A percentile compares a stretch with the other conserved stretches of the same genome.
phyloP scores from a whole-genome alignment of 1,284 basidiomycete genomes.

The Moesziomyces sp. region DNA sequence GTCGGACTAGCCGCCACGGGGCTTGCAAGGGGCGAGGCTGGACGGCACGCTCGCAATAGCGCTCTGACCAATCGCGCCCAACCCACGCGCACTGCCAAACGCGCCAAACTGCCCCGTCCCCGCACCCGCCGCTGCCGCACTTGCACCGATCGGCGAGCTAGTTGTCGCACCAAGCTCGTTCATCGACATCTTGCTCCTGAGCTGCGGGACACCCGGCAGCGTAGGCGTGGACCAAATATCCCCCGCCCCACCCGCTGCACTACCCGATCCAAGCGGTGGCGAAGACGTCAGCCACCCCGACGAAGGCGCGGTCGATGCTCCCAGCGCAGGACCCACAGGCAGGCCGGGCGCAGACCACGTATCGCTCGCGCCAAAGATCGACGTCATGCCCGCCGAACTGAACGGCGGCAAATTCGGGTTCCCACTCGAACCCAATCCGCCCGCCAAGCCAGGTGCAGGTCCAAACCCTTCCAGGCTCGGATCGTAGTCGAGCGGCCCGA shows the following conservation, averaged over 20 bases:
- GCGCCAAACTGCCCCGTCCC: constrained; percentile 6
- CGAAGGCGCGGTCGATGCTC: not conserved
- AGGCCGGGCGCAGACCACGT: constrained; percentile 30
- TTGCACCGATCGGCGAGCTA: not conserved
- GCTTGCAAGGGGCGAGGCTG: constrained; percentile 2
- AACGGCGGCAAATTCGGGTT: constrained; percentile 14
- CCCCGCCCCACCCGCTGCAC: not conserved
- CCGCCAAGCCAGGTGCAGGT: constrained; percentile 21
- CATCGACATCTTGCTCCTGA: constrained; percentile 23
- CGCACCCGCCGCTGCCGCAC: not conserved
- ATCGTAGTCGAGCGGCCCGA: constrained; percentile 44
- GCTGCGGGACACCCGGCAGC: constrained; percentile 20
- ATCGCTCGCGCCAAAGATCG: constrained; percentile 35
- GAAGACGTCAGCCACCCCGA: constrained; percentile 35
- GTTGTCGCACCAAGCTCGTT: constrained; percentile 14
- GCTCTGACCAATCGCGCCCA: constrained; percentile 28
- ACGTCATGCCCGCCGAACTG: constrained; percentile 26
- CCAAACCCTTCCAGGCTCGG: constrained; percentile 38
- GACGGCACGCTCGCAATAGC: constrained; percentile 1
- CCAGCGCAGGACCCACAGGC: not conserved
- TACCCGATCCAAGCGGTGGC: constrained; percentile 25
- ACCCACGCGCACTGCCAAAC: constrained; percentile 11
- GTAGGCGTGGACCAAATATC: constrained; percentile 47
- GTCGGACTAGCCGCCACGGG: constrained; percentile 2
- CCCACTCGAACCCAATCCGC: constrained; percentile 7